Evolutionary conservation across 129 eudicot genomes (phyloP), one percentile per base, ranked within the genome.

Genomic region (Erigeron canadensis): DNA sequence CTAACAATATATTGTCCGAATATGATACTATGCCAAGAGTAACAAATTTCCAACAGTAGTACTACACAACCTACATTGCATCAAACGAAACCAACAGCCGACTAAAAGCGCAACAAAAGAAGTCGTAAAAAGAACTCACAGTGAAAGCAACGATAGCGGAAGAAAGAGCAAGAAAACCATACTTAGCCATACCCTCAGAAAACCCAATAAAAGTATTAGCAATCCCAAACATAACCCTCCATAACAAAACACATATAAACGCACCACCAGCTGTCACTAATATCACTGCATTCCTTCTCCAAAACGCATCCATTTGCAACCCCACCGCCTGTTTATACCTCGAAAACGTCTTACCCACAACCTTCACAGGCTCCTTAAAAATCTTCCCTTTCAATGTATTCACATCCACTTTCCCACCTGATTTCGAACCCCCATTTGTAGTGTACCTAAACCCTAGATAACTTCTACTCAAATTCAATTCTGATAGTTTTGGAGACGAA

Each of bases 141-240:
- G 89, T 69, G 84, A 94, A 94, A 1, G 89, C 93, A 44, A 94
- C 97, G 17, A 94, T 86, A 65, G 99, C 94, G 2, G 89, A 58
- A 0, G 99, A 94, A 75, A 94, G 97, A 57, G 99, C 99, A 73
- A 94, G 96, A 65, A 94, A 90, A 39, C 96, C 99, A 79, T 89
- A 94, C 90, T 94, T 90, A 42, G 99, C 99, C 93, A 94, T 90
- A 76, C 99, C 97, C 81, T 94, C 99, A 9, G 97, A 90, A 23
- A 94, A 87, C 44, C 99, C 93, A 68, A 94, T 78, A 73, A 94
- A 85, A 66, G 90, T 86, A 56, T 81, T 86, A 4, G 96, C 99
- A 42, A 90, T 84, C 44, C 99, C 99, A 84, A 94, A 90, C 96
- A 94, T 66, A 43, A 87, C 64, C 89, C 96, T 84, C 99, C 99